Conservation (phyloP, 1,139 yeast genomes). For the Suhomyces atakaporum region DNA sequence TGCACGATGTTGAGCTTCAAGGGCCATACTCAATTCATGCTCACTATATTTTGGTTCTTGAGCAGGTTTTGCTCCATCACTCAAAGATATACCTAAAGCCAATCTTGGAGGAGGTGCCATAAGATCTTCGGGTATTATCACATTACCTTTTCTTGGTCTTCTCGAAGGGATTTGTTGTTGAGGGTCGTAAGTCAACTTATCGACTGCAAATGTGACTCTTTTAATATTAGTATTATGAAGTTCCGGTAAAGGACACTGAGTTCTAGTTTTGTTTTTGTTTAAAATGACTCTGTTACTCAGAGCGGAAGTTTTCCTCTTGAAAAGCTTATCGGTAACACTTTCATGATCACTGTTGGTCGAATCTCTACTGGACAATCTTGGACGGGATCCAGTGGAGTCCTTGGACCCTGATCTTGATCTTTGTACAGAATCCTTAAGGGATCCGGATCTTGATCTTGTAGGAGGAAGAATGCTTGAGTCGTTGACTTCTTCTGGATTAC, state of each 20-base stretch:
- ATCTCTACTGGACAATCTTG: slow-evolving; percentile 1
- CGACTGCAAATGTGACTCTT: slow-evolving; percentile 76
- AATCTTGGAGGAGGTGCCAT: slow-evolving; percentile 63
- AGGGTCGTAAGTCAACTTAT: slow-evolving; percentile 72
- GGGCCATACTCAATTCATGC: slow-evolving; percentile 53
- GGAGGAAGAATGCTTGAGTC: slow-evolving; percentile 9
- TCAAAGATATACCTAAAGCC: slow-evolving; percentile 59
- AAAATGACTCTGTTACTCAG: slow-evolving; percentile 33
- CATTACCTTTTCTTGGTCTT: slow-evolving; percentile 78
- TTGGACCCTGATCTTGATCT: slow-evolving; percentile 1
- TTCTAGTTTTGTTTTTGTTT: slow-evolving; percentile 48
- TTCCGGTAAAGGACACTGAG: slow-evolving; percentile 40
- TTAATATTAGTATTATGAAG: slow-evolving; percentile 43
- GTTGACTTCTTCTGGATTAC: slow-evolving; percentile 6
- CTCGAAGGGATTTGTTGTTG: slow-evolving; percentile 95
- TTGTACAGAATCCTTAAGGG: slow-evolving; percentile 1
- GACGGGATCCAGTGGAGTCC: slow-evolving; percentile 1
- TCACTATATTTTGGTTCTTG: slow-evolving; percentile 46
- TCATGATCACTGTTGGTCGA: slow-evolving; percentile 3
- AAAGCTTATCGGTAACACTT: slow-evolving; percentile 2
- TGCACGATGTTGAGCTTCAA: slow-evolving; percentile 58
- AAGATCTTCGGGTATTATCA: slow-evolving; percentile 71
- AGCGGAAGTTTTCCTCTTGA: slow-evolving; percentile 8
- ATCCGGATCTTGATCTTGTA: slow-evolving; percentile 10
- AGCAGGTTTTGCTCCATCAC: slow-evolving; percentile 28